Base-by-base conservation (phyloP, 306 rosid species). In the Neltuma alba region DNA sequence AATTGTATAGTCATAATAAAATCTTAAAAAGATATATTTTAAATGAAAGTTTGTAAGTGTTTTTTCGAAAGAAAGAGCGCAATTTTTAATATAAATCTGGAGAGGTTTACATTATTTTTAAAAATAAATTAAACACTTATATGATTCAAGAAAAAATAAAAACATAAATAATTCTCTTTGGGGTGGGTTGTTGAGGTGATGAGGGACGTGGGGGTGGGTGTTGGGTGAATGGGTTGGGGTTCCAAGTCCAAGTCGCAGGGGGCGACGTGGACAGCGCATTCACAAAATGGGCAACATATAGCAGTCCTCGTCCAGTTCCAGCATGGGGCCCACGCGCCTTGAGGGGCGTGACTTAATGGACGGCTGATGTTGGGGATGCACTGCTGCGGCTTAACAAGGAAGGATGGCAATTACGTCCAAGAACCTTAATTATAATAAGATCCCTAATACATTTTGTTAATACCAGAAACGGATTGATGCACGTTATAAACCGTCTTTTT, bases 311-410 rank as follows among this genome's bases (percentile, higher is more conserved):
- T 50, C 16, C 10, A 21, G 73, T 41, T 12, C 6, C 6, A 40
- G 73, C 54, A 6, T 68, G 54, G 73, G 52, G 38, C 36, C 73
- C 73, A 68, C 73, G 52, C 73, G 73, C 73, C 33, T 68, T 6
- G 31, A 5, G 2, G n/a, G 2, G 54, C 28, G 52, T 68, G 52
- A 21, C 1, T 12, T 18, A 23, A 23, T 27, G 34, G 36, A 68
- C 34, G 58, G 58, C n/a, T n/a, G n/a, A n/a, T n/a, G n/a, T n/a
- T n/a, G n/a, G n/a, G n/a, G n/a, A n/a, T n/a, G n/a, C n/a, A n/a
- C n/a, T n/a, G n/a, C n/a, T n/a, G n/a, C n/a, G n/a, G n/a, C n/a
- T n/a, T n/a, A n/a, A n/a, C n/a, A n/a, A n/a, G 45, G 45, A 14
- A 41, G 45, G 10, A 10, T 11, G 0, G 10, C 10, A 16, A 48